These are phyloP conservation scores for Grammothele lineata DNA, from an alignment of 768 basidiomycete genomes.

Conservation along the genomic window DNA sequence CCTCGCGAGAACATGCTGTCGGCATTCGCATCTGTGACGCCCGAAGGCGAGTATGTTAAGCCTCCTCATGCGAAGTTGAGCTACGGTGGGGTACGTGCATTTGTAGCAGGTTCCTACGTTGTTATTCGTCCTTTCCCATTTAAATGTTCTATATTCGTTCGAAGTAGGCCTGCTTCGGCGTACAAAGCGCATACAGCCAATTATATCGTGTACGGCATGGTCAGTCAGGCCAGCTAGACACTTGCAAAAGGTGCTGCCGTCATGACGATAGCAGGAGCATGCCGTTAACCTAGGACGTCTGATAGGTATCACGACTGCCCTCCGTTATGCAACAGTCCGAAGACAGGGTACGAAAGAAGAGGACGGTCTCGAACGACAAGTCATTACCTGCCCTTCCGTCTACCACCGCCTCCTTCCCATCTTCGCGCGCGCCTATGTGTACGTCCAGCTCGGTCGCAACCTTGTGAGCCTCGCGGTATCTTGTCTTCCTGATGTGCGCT, in stretches of 20 bases:
- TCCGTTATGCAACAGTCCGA: conserved; percentile 70
- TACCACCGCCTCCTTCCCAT: conserved; percentile 71
- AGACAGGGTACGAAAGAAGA: conserved; percentile 55
- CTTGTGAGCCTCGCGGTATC: conserved; percentile 44
- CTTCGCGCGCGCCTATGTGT: conserved; percentile 65
- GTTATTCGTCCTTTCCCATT: no score
- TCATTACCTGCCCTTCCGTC: conserved; percentile 66
- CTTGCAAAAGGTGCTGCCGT: conserved; percentile 57
- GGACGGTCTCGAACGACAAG: conserved; percentile 58
- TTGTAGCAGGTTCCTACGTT: no score
- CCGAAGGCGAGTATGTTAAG: conserved; percentile 57
- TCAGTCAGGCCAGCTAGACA: conserved; percentile 54
- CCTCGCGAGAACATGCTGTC: conserved; percentile 72
- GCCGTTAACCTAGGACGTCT: neutral
- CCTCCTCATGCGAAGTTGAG: conserved; percentile 73
- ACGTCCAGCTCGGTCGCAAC: conserved; percentile 56
- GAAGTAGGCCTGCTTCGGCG: conserved; percentile 35
- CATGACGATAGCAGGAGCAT: neutral
- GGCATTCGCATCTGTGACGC: conserved; percentile 65
- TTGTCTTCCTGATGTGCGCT: conserved; percentile 47
- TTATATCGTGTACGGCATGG: conserved; percentile 46
- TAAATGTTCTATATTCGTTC: conserved; percentile 77
- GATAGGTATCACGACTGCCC: conserved; percentile 52
- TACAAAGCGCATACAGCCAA: neutral
- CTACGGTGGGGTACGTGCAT: conserved; percentile 64